Base-by-base conservation (phyloP, 352 stramenopile species). In the Phytopythium cucurbitacearum region DNA sequence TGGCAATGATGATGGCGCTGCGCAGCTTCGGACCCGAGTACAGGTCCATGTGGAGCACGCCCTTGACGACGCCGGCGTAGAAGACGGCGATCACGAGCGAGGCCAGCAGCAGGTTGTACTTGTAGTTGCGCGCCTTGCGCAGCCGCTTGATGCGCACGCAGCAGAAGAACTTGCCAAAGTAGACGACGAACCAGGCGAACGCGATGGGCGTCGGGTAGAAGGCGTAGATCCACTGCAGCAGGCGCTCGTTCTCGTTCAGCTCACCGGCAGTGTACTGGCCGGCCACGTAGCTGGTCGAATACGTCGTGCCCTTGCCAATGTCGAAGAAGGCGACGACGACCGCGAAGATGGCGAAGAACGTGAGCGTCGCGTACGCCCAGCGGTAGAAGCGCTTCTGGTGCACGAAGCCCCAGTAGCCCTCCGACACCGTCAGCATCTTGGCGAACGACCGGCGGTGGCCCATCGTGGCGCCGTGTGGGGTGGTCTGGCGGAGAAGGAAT, bases 101-200 rank as follows among this genome's bases (percentile, higher is more conserved):
- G 33, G 69, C 64, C 52, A 87, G 66, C 62, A 91, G 77, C 47
- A 91, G 62, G 55, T 91, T 91, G 73, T 91, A 91, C 56, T 85
- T 85, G 70, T 87, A 91, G 63, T 91, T 87, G 48, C 74, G 77
- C 38, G 77, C 69, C 57, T 87, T 87, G 53, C 80, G 73, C 55
- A 91, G 67, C 0, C 77, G 75, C 55, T 91, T 88, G 64, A 91
- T 89, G 57, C 76, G 73, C 64, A 69, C 82, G 66, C 75, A 78
- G 46, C 82, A 88, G 55, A 90, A 63, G 48, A 91, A 91, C 65
- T 91, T 87, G 54, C 69, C 77, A 59, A 91, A 89, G 63, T 91
- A 91, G 33, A 91, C 80, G 40, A 91, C 58, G 49, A 87, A 73
- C 80, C 80, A 91, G 5, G 75, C 75, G 42, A 81, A 71, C n/a